Evolutionary conservation across 2,329 filamentous ascomycete species (phyloP).

Genomic region (Talaromyces sp.): DNA sequence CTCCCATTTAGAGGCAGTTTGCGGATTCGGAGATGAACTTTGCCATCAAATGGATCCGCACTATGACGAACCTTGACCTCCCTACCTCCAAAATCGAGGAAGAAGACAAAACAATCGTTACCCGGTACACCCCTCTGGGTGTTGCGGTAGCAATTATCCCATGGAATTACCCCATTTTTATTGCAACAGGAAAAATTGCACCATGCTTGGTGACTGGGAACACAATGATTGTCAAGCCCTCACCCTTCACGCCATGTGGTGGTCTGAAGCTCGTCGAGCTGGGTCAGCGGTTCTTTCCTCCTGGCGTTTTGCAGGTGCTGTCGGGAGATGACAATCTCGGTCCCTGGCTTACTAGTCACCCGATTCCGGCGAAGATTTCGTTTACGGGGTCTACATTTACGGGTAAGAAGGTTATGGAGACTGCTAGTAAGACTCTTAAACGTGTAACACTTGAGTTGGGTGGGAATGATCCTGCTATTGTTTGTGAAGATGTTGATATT

Average conservation of each 20-base stretch:
- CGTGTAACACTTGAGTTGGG: constrained; percentile 50
- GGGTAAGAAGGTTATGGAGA: constrained; percentile 49
- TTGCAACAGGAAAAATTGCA: constrained; percentile 51
- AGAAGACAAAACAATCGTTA: constrained; percentile 34
- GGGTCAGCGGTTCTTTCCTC: constrained; percentile 41
- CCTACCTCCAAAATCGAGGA: not conserved
- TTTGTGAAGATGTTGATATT: constrained; percentile 12
- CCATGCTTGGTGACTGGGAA: constrained; percentile 52
- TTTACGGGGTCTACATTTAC: constrained; percentile 58
- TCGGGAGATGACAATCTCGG: constrained; percentile 56
- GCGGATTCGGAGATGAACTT: not conserved
- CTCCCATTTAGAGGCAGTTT: not conserved
- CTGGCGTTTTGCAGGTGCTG: constrained; percentile 55
- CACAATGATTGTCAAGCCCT: constrained; percentile 54
- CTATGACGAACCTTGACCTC: not conserved
- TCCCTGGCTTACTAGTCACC: constrained; percentile 53
- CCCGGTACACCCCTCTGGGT: constrained; percentile 39
- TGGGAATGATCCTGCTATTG: constrained; percentile 11
- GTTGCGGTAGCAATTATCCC: constrained; percentile 55
- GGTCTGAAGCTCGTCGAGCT: constrained; percentile 7
- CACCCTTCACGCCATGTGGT: constrained; percentile 23
- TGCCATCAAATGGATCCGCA: not conserved
- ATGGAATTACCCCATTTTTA: constrained; percentile 58
- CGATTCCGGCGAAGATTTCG: constrained; percentile 54
- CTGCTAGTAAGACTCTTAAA: constrained; percentile 52